Evolutionary conservation across 1,139 yeast genomes (phyloP).

Genomic region (Candida sp.): DNA sequence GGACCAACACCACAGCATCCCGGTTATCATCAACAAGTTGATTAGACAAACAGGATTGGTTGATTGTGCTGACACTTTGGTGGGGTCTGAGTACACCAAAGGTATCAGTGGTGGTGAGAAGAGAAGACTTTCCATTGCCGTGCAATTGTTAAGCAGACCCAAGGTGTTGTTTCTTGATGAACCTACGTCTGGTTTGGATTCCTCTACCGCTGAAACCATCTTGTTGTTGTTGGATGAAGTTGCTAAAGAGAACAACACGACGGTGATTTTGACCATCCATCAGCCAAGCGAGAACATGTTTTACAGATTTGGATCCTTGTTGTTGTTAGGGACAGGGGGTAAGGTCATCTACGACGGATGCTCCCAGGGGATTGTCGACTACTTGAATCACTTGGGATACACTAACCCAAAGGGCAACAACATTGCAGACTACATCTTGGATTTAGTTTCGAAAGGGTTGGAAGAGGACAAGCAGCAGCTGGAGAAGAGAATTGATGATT

Average conservation of each 20-base stretch:
- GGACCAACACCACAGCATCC: constrained; percentile 35
- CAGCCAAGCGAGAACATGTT: constrained; percentile 80
- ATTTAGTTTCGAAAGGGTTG: constrained; percentile 59
- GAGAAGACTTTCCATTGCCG: constrained; percentile 81
- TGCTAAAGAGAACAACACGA: constrained; percentile 61
- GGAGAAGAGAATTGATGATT: constrained; percentile 31
- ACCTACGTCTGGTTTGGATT: constrained; percentile 89
- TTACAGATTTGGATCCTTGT: constrained; percentile 63
- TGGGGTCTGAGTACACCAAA: constrained; percentile 74
- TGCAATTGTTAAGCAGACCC: constrained; percentile 75
- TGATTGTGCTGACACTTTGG: constrained; percentile 78
- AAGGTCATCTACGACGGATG: constrained; percentile 60
- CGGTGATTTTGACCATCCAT: constrained; percentile 80
- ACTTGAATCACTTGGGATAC: constrained; percentile 49
- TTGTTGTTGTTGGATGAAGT: constrained; percentile 61
- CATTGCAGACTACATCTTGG: constrained; percentile 76
- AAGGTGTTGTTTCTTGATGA: constrained; percentile 79
- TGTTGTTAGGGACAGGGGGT: constrained; percentile 77
- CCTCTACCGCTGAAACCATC: constrained; percentile 75
- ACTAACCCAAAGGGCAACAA: constrained; percentile 64
- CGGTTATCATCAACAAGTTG: constrained; percentile 50
- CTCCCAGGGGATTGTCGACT: constrained; percentile 42
- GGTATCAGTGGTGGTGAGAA: constrained; percentile 92
- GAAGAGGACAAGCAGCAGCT: constrained; percentile 34
- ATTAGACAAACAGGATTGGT: constrained; percentile 71